Evolutionary conservation across 352 stramenopile species (phyloP).

Genomic region (Phytophthora crassamura): DNA sequence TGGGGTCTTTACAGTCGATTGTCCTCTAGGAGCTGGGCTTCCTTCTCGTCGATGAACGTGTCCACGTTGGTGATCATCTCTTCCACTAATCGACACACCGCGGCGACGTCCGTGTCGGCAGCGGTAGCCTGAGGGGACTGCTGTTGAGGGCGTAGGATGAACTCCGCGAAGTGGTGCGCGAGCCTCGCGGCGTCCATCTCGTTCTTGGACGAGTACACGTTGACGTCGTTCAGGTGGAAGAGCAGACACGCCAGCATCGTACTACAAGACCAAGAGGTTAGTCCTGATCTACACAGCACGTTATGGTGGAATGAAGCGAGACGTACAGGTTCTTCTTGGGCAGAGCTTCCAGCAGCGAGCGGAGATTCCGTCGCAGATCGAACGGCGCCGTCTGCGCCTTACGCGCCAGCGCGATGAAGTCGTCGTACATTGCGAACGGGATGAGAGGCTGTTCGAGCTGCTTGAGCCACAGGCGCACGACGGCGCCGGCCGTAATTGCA

Average conservation of each 20-base stretch:
- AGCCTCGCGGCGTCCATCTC: constrained; percentile 67
- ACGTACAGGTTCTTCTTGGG: constrained; percentile 76
- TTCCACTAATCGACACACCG: constrained; percentile 51
- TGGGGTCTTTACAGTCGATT: constrained; percentile 41
- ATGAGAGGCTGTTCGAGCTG: constrained; percentile 74
- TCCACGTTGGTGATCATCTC: constrained; percentile 82
- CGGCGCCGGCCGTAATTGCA: constrained; percentile 57
- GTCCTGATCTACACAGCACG: not conserved
- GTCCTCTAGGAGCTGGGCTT: constrained; percentile 60
- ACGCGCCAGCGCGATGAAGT: constrained; percentile 57
- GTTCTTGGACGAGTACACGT: constrained; percentile 81
- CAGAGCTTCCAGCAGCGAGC: constrained; percentile 60
- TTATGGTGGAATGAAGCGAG: not conserved
- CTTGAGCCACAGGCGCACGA: constrained; percentile 71
- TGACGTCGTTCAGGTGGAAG: constrained; percentile 86
- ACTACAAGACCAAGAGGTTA: constrained; percentile 31
- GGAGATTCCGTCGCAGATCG: constrained; percentile 63
- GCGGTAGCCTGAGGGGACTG: constrained; percentile 13
- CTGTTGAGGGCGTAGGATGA: constrained; percentile 54
- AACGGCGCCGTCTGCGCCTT: constrained; percentile 55
- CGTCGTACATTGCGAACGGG: constrained; percentile 66
- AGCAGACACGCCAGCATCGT: constrained; percentile 78
- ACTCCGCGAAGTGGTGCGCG: constrained; percentile 57
- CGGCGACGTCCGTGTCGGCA: constrained; percentile 17
- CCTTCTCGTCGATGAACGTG: constrained; percentile 76